Evolutionary conservation across 2,329 filamentous ascomycete genomes (phyloP).

Genomic region (Arthrobotrys sphaeroides): DNA sequence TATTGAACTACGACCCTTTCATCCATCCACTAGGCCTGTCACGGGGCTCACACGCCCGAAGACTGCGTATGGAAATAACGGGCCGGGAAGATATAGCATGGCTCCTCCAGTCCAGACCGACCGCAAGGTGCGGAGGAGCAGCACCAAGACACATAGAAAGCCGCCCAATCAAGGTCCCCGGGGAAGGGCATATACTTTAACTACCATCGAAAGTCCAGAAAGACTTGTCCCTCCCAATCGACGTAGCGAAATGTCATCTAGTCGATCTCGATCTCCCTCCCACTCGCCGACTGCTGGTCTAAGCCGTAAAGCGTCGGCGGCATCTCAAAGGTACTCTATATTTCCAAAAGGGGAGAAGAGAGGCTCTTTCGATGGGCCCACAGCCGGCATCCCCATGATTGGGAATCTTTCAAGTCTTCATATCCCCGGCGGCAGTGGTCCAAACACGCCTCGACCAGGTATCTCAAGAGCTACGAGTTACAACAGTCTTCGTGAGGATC

Average conservation of each 20-base stretch:
- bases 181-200: conserved; percentile 35
- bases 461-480: conserved; percentile 27
- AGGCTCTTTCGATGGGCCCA: conserved; percentile 8
- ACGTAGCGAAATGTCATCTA: conserved; percentile 1
- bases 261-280: conserved; percentile 11
- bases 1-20: conserved; percentile 24
- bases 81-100: conserved; percentile 25
- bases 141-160: conserved; percentile 17
- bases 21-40: not conserved
- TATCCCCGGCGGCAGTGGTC: conserved; percentile 2
- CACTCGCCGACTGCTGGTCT: conserved; percentile 17
- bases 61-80: conserved; percentile 37
- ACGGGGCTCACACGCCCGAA: conserved; percentile 26
- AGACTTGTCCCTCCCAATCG: not conserved
- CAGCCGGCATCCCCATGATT: not conserved
- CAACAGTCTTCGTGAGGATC: conserved; percentile 45
- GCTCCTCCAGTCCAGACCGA: not conserved
- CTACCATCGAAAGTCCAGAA: not conserved
- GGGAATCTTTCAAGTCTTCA: not conserved
- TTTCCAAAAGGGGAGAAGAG: conserved; percentile 19
- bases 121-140: conserved; percentile 9
- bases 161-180: not conserved
- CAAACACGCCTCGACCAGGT: conserved; percentile 17
- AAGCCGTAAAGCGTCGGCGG: conserved; percentile 12
- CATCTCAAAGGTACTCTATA: conserved; percentile 27